Base-by-base conservation (phyloP, 371 early-diverging fungal species). In the Thermomucor indicae-seudaticae region DNA sequence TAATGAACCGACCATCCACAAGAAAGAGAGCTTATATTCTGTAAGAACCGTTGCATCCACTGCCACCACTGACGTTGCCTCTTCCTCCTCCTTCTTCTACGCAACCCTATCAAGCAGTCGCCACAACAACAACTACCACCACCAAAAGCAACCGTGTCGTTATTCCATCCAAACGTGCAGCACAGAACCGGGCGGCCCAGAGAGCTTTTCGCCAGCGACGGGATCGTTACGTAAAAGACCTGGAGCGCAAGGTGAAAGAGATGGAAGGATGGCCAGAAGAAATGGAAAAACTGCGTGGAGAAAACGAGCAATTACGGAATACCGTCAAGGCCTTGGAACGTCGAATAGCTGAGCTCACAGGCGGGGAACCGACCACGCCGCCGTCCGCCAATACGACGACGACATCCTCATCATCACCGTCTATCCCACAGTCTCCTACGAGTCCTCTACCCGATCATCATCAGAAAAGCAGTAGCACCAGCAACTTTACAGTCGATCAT, bases 211-310 rank as follows among this genome's bases (percentile, higher is more conserved):
- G 75, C 3, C 70, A 75, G 47, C 40, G 75, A 31, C 30, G 75
- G 43, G 75, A 75, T 27, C 64, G 64, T 31, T 75, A 75, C 43
- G 69, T 75, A 11, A 70, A 71, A 31, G 75, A 75, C 29, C 53
- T 75, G n/a, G 75, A 75, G 48, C 48, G 54, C 3, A 66, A 62
- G 28, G 64, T 63, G n/a, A 71, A 67, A 31, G 67, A 63, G 40
- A 68, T 71, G 67, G 70, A 75, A 19, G 60, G 61, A 11, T 75
- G 77, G 46, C 70, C 78, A 23, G 67, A 71, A 10, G 72, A 75
- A 56, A 65, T 81, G 53, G 56, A 70, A 40, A 49, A 53, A 25
- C 41, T 78, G 22, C 51, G 64, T 5, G 57, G 59, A n/a, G 67
- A 75, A 43, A 81, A 78, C 46, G 49, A 37, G 11, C 53, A 60